These are phyloP conservation scores for Karstenula rhodostoma DNA, from an alignment of 2,329 filamentous ascomycete genomes.

Conservation along the genomic window DNA sequence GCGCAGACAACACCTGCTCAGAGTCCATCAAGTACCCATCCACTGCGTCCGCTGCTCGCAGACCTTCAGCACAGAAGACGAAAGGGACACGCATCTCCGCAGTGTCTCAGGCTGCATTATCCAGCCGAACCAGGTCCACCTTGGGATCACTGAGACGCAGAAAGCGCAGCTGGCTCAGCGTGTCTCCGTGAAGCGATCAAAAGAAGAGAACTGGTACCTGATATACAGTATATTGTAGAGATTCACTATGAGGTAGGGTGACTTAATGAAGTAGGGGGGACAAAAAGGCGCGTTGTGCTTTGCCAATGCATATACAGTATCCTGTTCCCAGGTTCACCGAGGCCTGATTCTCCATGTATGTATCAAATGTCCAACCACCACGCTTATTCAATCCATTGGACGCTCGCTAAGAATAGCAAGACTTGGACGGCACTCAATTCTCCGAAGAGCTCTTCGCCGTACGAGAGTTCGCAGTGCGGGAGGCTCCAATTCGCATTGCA, in stretches of 20 bases:
- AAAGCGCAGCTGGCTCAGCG: conserved; percentile 12
- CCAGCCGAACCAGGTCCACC: not conserved
- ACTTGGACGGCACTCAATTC: conserved; percentile 9
- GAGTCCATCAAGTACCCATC: conserved; percentile 4
- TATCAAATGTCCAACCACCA: not conserved
- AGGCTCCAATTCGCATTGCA: conserved; percentile 1
- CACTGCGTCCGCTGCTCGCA: conserved; percentile 6
- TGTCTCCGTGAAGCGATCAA: conserved; percentile 11
- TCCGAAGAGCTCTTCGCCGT: conserved; percentile 13
- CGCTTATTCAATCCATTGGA: not conserved
- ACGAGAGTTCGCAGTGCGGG: not conserved
- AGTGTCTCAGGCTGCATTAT: conserved; percentile 7
- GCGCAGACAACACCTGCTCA: conserved; percentile 1
- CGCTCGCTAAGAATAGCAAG: not conserved
- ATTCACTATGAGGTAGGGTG: too few species aligned
- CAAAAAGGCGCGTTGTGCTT: too few species aligned
- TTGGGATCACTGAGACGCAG: conserved; percentile 14
- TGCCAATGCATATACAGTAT: too few species aligned
- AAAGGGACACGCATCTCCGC: conserved; percentile 1
- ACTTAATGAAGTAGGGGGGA: too few species aligned
- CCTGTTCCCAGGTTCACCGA: conserved; percentile 7
- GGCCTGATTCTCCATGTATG: conserved; percentile 12
- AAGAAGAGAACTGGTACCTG: conserved; percentile 16
- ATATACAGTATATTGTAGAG: too few species aligned
- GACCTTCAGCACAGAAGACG: not conserved